These are phyloP conservation scores for Elaeis guineensis DNA, from an alignment of 176 grass and related monocot species.

Conservation along the genomic window DNA sequence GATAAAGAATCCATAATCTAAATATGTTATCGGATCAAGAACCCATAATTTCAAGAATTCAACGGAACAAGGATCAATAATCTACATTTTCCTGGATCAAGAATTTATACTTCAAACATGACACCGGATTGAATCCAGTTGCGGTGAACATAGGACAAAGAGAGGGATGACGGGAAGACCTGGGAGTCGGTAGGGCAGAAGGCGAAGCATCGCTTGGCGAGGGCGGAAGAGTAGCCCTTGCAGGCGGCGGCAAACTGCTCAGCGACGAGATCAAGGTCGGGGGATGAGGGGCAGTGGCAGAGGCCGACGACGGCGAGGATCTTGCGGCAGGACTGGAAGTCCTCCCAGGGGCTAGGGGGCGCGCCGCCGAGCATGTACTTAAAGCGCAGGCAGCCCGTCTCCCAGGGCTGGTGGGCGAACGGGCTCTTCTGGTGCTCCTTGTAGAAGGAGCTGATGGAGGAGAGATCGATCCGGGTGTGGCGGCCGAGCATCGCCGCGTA, in stretches of 20 bases:
- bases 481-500: conserved; percentile 60
- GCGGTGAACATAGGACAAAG: not conserved
- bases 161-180: conserved; percentile 23
- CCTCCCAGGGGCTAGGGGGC: conserved; percentile 85
- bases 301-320: conserved; percentile 85
- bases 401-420: conserved; percentile 86
- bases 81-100: too few species aligned
- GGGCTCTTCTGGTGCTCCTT: conserved; percentile 97
- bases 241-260: conserved; percentile 47
- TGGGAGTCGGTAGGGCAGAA: conserved; percentile 85
- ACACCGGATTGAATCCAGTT: too few species aligned
- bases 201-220: conserved; percentile 71
- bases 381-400: conserved; percentile 61
- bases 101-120: too few species aligned
- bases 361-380: conserved; percentile 80
- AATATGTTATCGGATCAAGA: too few species aligned
- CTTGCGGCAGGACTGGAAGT: conserved; percentile 97
- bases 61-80: too few species aligned
- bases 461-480: conserved; percentile 64
- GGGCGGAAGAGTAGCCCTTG: conserved; percentile 51
- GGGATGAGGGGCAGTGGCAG: conserved; percentile 69
- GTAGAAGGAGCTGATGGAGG: conserved; percentile 83
- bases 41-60: too few species aligned
- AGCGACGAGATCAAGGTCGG: conserved; percentile 54
- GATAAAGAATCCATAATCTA: too few species aligned